Conservation (phyloP, 139 green algal species). For the Yamagishiella unicocca region DNA sequence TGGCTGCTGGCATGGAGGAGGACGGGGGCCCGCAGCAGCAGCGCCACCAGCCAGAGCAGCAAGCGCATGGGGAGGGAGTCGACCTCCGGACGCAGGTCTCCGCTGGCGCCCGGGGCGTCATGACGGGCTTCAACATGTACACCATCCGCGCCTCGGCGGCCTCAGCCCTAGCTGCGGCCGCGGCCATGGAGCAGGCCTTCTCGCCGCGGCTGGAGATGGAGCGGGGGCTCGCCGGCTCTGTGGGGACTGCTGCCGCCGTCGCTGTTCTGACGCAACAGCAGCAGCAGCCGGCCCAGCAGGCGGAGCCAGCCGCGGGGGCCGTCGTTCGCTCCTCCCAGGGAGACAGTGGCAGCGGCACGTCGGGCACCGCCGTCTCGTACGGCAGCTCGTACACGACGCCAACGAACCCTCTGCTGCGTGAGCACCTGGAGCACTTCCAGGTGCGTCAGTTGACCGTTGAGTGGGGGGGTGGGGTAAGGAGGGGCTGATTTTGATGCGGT, state of each 20-base stretch:
- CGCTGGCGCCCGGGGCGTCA: background rate
- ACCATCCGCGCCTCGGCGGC: conserved; percentile 37
- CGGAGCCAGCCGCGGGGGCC: too few relatives aligned
- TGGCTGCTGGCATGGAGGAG: too few relatives aligned
- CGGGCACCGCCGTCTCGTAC: background rate
- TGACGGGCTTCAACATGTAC: conserved; percentile 23
- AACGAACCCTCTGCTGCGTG: conserved; percentile 13
- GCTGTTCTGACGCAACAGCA: background rate
- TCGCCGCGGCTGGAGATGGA: background rate
- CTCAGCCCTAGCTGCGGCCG: conserved; percentile 20
- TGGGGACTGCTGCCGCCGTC: background rate
- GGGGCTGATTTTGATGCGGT: too few relatives aligned
- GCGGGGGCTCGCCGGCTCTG: too few relatives aligned
- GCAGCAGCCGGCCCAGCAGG: too few relatives aligned
- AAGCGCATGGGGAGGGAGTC: too few relatives aligned
- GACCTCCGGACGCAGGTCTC: too few relatives aligned
- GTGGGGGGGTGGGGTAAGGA: too few relatives aligned
- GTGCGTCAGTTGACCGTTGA: conserved; percentile 2
- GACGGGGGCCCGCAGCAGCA: too few relatives aligned
- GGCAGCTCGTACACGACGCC: background rate
- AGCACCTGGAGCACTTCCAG: conserved; percentile 44
- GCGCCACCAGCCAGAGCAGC: too few relatives aligned
- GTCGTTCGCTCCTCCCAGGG: background rate
- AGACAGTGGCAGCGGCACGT: background rate
- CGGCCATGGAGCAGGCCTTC: conserved; percentile 12